These are phyloP conservation scores for Lepiota brunneoincarnata DNA, from an alignment of 768 basidiomycete genomes.

Conservation along the genomic window DNA sequence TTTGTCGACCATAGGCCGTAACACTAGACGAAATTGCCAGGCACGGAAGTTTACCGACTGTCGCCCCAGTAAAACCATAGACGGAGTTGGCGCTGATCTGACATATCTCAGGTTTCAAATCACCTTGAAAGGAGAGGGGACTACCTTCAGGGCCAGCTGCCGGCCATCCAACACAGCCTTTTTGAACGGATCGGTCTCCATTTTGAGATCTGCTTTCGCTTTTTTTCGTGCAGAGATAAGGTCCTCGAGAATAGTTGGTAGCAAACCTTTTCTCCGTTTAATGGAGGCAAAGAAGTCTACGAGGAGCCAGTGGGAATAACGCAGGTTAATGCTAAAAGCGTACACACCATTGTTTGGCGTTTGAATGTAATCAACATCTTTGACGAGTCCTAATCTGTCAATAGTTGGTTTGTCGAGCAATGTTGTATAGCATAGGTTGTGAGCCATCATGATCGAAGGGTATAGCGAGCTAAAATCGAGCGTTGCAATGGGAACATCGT, in stretches of 20 bases:
- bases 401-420: conserved; percentile 80
- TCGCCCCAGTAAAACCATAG: conserved; percentile 98
- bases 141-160: conserved; percentile 92
- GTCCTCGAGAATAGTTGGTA: conserved; percentile 92
- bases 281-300: conserved; percentile 83
- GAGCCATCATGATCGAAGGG: conserved; percentile 99
- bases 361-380: conserved; percentile 87
- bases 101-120: neutral
- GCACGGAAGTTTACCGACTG: conserved; percentile 95
- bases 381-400: conserved; percentile 71
- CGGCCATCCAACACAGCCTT: conserved; percentile 97
- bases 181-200: conserved; percentile 95
- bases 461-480: conserved; percentile 98
- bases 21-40: conserved; percentile 92
- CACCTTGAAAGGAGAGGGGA: neutral
- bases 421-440: conserved; percentile 98
- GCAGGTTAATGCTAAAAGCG: neutral
- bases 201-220: conserved; percentile 94
- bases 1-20: conserved; percentile 96
- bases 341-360: conserved; percentile 90
- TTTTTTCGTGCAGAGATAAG: conserved; percentile 91
- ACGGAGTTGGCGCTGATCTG: conserved; percentile 99
- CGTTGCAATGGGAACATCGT: conserved; percentile 95
- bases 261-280: conserved; percentile 76
- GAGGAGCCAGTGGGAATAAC: neutral